Conservation (phyloP, 2,329 filamentous ascomycete genomes). For the Pyrenophora teres region DNA sequence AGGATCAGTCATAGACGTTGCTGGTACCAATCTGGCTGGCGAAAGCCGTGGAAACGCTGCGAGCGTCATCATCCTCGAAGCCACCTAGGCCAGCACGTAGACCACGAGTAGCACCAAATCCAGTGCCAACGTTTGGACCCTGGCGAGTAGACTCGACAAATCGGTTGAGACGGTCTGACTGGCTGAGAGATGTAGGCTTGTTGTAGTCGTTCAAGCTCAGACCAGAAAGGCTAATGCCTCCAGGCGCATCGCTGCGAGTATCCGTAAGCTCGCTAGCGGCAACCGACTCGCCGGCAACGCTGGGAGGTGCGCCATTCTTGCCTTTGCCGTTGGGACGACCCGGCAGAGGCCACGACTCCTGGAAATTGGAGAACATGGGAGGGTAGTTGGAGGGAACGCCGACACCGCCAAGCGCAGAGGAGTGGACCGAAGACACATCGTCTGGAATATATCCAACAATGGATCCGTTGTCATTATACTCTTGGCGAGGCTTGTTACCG, state of each 20-base stretch:
- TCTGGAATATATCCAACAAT: constrained; percentile 96
- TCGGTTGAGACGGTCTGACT: constrained; percentile 89
- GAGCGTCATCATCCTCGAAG: constrained; percentile 84
- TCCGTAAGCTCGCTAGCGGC: constrained; percentile 91
- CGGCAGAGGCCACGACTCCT: constrained; percentile 87
- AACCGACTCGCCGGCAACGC: constrained; percentile 88
- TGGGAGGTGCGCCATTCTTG: constrained; percentile 68
- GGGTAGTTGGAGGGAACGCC: constrained; percentile 84
- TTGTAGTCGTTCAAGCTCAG: constrained; percentile 72
- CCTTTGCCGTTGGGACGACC: constrained; percentile 71
- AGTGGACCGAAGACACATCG: constrained; percentile 94
- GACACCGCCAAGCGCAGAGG: constrained; percentile 83
- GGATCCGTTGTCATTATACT: constrained; percentile 77
- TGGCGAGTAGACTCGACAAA: constrained; percentile 88
- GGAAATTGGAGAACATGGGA: constrained; percentile 93
- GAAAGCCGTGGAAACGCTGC: constrained; percentile 95
- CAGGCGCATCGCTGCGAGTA: constrained; percentile 75
- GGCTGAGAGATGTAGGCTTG: constrained; percentile 75
- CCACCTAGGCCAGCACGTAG: constrained; percentile 49
- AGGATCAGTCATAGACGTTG: constrained; percentile 61
- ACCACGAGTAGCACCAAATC: constrained; percentile 52
- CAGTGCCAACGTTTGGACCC: constrained; percentile 50
- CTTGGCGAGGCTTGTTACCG: constrained; percentile 57
- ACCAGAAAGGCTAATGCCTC: constrained; percentile 87
- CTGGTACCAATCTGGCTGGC: constrained; percentile 89